phyloP scores from a whole-genome alignment of 169 alveolate genomes.

The Cyclospora cayetanensis region DNA sequence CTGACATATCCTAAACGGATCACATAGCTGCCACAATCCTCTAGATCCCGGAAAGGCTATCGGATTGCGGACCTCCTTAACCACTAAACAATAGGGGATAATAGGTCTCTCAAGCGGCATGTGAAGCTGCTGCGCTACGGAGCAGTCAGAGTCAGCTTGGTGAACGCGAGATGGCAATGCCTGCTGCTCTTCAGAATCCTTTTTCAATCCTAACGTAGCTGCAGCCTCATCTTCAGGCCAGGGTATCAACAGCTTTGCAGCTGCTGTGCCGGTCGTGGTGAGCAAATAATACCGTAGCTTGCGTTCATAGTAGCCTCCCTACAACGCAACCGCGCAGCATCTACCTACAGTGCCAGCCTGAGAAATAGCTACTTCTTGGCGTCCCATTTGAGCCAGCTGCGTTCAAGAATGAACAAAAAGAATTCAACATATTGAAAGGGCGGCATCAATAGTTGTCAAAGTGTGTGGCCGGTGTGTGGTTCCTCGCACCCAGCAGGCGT shows the following conservation, averaged over 20 bases:
- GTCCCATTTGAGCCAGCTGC: too few relatives aligned
- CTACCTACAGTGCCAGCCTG: not conserved
- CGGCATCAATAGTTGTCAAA: too few relatives aligned
- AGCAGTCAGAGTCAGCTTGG: not conserved
- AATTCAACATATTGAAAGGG: too few relatives aligned
- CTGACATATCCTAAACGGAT: not conserved
- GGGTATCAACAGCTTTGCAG: not conserved
- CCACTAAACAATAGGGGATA: not conserved
- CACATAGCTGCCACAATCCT: too few relatives aligned
- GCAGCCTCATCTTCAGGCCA: slow-evolving; percentile 19
- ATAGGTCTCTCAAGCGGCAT: not conserved
- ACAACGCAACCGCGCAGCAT: not conserved
- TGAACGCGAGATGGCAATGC: too few relatives aligned
- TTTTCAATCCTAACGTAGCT: not conserved
- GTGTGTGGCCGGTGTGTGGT: too few relatives aligned
- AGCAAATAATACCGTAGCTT: slow-evolving; percentile 14
- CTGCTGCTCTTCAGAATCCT: not conserved
- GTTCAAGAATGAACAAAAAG: too few relatives aligned
- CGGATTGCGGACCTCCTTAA: not conserved
- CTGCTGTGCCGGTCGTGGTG: slow-evolving; percentile 17
- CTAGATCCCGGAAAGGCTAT: not conserved
- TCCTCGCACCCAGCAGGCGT: too few relatives aligned
- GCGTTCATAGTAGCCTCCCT: slow-evolving; percentile 31
- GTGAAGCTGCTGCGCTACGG: not conserved
- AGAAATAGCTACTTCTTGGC: too few relatives aligned